Evolutionary conservation across 164 flowering plant species (phyloP).

Genomic region (Buxus sempervirens): DNA sequence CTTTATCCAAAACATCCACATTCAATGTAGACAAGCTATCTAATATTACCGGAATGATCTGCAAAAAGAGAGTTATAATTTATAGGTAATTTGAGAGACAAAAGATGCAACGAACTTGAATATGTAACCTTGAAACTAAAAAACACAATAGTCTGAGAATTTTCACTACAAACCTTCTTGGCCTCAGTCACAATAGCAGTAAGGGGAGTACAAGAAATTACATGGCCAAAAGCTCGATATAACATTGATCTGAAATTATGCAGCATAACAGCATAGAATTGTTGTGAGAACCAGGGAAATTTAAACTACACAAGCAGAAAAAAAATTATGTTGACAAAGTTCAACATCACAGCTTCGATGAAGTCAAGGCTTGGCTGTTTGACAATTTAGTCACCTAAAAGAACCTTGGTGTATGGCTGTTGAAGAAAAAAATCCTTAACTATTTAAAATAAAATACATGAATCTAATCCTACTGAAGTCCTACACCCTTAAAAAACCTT

Average conservation of each 20-base stretch:
- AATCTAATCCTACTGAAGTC: too few relatives aligned
- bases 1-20: slow-evolving; percentile 48
- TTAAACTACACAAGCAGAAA: not conserved
- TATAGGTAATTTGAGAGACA: not conserved
- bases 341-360: not conserved
- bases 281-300: not conserved
- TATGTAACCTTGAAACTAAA: not conserved
- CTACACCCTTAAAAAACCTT: too few relatives aligned
- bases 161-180: slow-evolving; percentile 46
- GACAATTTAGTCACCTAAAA: too few relatives aligned
- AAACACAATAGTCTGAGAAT: not conserved
- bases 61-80: slow-evolving; percentile 19
- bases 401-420: too few relatives aligned
- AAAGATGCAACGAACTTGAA: not conserved
- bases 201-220: slow-evolving; percentile 66
- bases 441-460: too few relatives aligned
- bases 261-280: not conserved
- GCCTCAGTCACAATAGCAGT: slow-evolving; percentile 61
- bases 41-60: slow-evolving; percentile 64
- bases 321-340: too few relatives aligned
- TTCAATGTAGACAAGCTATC: slow-evolving; percentile 52
- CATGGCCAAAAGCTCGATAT: slow-evolving; percentile 66
- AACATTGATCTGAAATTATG: slow-evolving; percentile 54
- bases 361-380: too few relatives aligned
- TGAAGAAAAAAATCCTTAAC: too few relatives aligned